These are phyloP conservation scores for Vanilla planifolia DNA, from an alignment of 106 monocot species.

Conservation along the genomic window DNA sequence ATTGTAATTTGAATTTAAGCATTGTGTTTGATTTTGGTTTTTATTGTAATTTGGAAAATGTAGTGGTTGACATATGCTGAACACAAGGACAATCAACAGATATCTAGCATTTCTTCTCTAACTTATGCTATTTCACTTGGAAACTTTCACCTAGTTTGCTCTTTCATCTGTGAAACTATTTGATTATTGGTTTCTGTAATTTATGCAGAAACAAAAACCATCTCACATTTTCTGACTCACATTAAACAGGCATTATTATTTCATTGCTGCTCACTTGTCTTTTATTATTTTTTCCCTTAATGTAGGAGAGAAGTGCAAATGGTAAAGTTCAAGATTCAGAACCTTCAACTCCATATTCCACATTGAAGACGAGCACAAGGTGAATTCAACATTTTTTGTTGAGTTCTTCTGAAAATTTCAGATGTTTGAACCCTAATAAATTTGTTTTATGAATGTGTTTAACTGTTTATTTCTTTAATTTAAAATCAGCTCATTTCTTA, in stretches of 20 bases:
- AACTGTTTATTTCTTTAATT: background rate
- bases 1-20: no score
- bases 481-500: background rate
- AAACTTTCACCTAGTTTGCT: no score
- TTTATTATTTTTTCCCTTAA: slow-evolving; percentile 1
- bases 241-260: background rate
- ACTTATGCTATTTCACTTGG: no score
- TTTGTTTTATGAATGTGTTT: background rate
- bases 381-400: slow-evolving; percentile 16
- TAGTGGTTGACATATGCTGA: no score
- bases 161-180: no score
- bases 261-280: background rate
- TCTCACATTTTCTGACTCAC: no score
- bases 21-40: no score
- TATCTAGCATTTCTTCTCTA: no score
- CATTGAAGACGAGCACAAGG: slow-evolving; percentile 44
- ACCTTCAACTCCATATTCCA: slow-evolving; percentile 61
- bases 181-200: no score
- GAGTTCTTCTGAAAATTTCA: background rate
- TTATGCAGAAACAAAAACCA: no score
- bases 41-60: no score
- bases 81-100: no score
- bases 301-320: slow-evolving; percentile 54
- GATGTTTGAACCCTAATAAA: background rate
- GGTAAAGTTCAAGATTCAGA: slow-evolving; percentile 51